Evolutionary conservation across 345 rosid genomes (phyloP), one percentile per base, ranked within the genome.

Genomic region (Draba incana): DNA sequence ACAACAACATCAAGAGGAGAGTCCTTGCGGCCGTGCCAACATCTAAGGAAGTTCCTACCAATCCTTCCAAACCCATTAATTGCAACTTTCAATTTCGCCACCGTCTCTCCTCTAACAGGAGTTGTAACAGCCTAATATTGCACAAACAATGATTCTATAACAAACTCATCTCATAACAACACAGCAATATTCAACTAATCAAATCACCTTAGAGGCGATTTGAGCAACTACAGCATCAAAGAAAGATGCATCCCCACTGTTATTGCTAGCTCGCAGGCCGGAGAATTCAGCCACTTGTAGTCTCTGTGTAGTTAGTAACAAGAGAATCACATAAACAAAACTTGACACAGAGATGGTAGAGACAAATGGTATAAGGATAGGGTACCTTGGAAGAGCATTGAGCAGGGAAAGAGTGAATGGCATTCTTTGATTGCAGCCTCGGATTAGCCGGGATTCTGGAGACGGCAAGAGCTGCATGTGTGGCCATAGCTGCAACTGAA

Each of bases 31-130:
- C 95, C 99, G 7, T 91, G 99, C 99, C 99, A 94, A 83, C 99
- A 94, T 66, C 97, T 81, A 11, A 94, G 91, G 77, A 94, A 91
- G 85, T 94, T 94, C 83, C 99, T 81, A 62, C 99, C 99, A 79
- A 94, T 91, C 64, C 99, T 77, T 74, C 99, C 99, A 52, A 91
- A 94, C 58, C 99, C 97, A 62, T 94, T 94, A 76, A 94, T 89
- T 5, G 97, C 99, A 56, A 94, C 99, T 84, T 89, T 94, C 82
- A 94, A 68, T 76, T 91, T 91, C 37, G 97, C 95, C 59, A 82
- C 88, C 6, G 91, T 82, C 71, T 84, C 86, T 77, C 79, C 84
- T 83, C 85, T 84, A 12, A 72, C 57, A 39, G 92, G 81, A 66
- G 72, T 80, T 49, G 76, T 53, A 61, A 44, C 82, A 54, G 66